phyloP scores from a whole-genome alignment of 2,329 filamentous ascomycete species.

The Rasamsonia emersonii region DNA sequence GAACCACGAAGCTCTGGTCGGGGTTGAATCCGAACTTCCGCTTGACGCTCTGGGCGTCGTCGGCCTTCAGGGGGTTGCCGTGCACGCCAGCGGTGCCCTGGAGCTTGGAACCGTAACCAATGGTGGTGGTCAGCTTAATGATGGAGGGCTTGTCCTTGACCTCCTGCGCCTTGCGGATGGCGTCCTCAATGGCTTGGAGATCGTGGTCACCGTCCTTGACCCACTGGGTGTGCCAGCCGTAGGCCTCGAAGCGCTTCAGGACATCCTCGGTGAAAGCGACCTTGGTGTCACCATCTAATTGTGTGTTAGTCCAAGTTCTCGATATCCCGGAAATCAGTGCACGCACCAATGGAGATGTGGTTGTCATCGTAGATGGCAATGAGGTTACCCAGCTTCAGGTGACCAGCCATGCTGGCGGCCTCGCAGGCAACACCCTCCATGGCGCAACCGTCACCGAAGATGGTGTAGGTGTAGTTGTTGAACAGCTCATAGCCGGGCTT shows the following conservation, averaged over 20 bases:
- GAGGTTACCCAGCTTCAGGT: conserved; percentile 95
- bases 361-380: conserved; percentile 98
- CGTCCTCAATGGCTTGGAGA: conserved; percentile 76
- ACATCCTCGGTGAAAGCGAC: conserved; percentile 96
- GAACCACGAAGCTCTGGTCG: conserved; percentile 83
- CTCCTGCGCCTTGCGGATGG: conserved; percentile 73
- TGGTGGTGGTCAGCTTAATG: conserved; percentile 95
- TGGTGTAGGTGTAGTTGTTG: conserved; percentile 94
- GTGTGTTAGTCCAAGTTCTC: conserved; percentile 8
- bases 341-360: conserved; percentile 73
- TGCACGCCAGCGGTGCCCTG: conserved; percentile 94
- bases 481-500: conserved; percentile 85
- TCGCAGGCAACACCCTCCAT: conserved; percentile 97
- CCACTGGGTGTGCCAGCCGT: conserved; percentile 85
- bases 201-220: conserved; percentile 86
- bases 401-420: conserved; percentile 84
- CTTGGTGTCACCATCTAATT: conserved; percentile 82
- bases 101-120: conserved; percentile 88
- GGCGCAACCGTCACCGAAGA: conserved; percentile 96
- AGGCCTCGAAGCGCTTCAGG: conserved; percentile 85
- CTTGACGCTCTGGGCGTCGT: conserved; percentile 92
- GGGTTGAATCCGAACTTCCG: conserved; percentile 93
- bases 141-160: conserved; percentile 95
- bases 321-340: conserved; percentile 2
- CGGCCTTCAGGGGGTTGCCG: conserved; percentile 88